These are phyloP conservation scores for Venturia effusa DNA, from an alignment of 2,329 filamentous ascomycete genomes.

Conservation along the genomic window DNA sequence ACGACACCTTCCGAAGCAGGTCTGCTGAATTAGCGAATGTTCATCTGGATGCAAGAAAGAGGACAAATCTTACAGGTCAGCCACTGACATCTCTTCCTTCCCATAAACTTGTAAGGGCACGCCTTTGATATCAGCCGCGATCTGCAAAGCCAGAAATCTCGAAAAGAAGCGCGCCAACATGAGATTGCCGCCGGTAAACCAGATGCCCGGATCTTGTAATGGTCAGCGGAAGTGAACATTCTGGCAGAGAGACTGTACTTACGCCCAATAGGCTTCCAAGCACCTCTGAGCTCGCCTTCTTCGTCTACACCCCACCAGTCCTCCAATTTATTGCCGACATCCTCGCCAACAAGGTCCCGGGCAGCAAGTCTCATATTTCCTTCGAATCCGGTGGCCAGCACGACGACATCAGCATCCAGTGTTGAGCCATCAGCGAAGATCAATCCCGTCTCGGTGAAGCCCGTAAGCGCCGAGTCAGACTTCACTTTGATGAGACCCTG, in stretches of 20 bases:
- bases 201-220: conserved; percentile 28
- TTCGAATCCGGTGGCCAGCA: conserved; percentile 42
- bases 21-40: neutral
- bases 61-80: neutral
- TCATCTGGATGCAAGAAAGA: neutral
- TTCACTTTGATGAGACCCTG: conserved; percentile 55
- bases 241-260: conserved; percentile 15
- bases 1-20: neutral
- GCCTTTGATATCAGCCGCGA: conserved; percentile 30
- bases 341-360: conserved; percentile 48
- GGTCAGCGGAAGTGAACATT: conserved; percentile 10
- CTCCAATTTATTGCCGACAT: conserved; percentile 45
- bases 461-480: conserved; percentile 30
- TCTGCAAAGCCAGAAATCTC: conserved; percentile 35
- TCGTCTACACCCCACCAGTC: conserved; percentile 36
- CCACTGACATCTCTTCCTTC: neutral
- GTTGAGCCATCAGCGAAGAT: conserved; percentile 40
- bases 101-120: conserved; percentile 11
- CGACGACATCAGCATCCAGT: conserved; percentile 51
- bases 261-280: conserved; percentile 29
- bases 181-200: conserved; percentile 35
- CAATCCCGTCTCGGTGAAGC: conserved; percentile 28
- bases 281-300: conserved; percentile 37
- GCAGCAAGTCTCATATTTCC: conserved; percentile 50
- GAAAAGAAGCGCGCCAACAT: conserved; percentile 37